Conservation (phyloP, 108 stramenopile species). For the Ochromonas danica region DNA sequence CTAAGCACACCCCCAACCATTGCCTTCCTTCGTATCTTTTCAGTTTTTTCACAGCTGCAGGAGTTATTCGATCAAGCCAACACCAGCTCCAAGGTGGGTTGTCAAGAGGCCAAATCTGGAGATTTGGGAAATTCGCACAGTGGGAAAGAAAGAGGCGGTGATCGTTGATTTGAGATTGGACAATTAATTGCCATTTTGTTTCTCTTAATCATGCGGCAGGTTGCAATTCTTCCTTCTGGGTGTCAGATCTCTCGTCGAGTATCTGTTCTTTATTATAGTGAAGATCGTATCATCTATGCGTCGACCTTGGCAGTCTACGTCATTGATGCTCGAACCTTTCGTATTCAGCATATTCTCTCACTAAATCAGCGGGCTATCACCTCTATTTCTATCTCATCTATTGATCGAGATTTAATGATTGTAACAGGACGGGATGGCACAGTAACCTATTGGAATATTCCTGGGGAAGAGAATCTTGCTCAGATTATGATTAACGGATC, state of each 20-base stretch:
- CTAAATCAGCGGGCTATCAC: background rate
- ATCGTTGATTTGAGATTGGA: no score
- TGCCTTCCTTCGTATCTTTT: no score
- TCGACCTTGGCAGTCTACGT: constrained; percentile 8
- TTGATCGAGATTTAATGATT: background rate
- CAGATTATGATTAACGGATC: background rate
- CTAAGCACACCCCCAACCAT: no score
- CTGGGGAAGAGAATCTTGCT: background rate
- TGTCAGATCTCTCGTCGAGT: background rate
- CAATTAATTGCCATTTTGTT: no score
- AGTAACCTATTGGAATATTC: background rate
- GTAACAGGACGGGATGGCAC: background rate
- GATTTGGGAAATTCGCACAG: no score
- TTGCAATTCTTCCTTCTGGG: constrained; percentile 26
- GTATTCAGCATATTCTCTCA: background rate
- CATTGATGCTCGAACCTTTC: background rate
- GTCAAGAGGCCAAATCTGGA: no score
- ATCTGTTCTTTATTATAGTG: background rate
- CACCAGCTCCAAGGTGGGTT: no score
- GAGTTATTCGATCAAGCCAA: no score
- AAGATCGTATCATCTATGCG: background rate
- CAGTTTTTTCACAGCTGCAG: no score
- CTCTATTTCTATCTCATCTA: background rate
- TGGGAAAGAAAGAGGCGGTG: no score
- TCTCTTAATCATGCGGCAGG: constrained; percentile 8